phyloP scores from a whole-genome alignment of 2,329 filamentous ascomycete genomes.

The Verticillium dahliae region DNA sequence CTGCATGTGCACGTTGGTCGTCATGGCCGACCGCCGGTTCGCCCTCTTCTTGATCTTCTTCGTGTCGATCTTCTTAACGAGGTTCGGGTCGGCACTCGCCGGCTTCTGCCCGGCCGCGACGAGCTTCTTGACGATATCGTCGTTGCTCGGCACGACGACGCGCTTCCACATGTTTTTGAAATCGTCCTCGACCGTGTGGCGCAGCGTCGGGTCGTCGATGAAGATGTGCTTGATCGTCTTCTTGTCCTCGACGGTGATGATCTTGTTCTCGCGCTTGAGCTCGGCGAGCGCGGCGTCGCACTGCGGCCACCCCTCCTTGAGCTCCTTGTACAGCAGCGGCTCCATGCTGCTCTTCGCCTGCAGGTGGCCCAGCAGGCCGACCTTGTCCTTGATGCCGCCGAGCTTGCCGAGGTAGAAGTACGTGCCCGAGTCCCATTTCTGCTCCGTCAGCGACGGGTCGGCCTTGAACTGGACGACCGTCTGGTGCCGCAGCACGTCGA shows the following conservation, averaged over 20 bases:
- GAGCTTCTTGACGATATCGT: slow-evolving; percentile 72
- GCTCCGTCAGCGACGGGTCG: slow-evolving; percentile 53
- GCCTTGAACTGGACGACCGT: slow-evolving; percentile 52
- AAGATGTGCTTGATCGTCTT: slow-evolving; percentile 86
- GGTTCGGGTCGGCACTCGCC: slow-evolving; percentile 69
- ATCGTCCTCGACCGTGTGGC: slow-evolving; percentile 70
- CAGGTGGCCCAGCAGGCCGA: slow-evolving; percentile 72
- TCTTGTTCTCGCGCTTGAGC: slow-evolving; percentile 70
- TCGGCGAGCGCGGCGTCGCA: slow-evolving; percentile 72
- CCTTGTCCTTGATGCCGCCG: slow-evolving; percentile 67
- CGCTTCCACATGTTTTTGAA: slow-evolving; percentile 81
- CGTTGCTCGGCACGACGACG: slow-evolving; percentile 67
- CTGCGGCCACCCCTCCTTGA: slow-evolving; percentile 92
- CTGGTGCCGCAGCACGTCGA: slow-evolving; percentile 60
- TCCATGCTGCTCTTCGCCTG: slow-evolving; percentile 76
- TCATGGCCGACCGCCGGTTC: slow-evolving; percentile 65
- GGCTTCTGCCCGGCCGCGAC: slow-evolving; percentile 75
- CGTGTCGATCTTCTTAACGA: slow-evolving; percentile 45
- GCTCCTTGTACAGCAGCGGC: slow-evolving; percentile 77
- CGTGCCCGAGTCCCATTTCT: slow-evolving; percentile 61
- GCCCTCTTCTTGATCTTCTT: slow-evolving; percentile 66
- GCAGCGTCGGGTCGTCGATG: slow-evolving; percentile 76
- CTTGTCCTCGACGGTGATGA: slow-evolving; percentile 83
- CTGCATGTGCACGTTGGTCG: slow-evolving; percentile 83
- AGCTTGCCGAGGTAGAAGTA: slow-evolving; percentile 82